Evolutionary conservation across 2,329 filamentous ascomycete species (phyloP).

Genomic region (Gaeumannomyces sp.): DNA sequence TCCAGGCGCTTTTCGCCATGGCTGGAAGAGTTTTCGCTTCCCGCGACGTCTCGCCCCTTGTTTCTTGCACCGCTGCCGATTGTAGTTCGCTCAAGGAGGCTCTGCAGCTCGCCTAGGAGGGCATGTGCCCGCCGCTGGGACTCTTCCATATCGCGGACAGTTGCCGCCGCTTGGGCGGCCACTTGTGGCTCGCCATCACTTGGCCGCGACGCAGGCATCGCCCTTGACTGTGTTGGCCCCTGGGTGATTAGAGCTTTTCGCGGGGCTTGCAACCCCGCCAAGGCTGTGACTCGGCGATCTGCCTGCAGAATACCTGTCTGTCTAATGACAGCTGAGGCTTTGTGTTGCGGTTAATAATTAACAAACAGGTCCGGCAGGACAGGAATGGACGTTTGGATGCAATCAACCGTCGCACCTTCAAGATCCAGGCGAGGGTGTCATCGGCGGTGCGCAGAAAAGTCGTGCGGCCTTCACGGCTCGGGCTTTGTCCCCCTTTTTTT

Average conservation of each 20-base stretch:
- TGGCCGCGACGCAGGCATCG: background rate
- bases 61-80: background rate
- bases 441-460: no score
- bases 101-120: background rate
- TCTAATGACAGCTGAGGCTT: no score
- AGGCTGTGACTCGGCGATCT: background rate
- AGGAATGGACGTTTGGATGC: no score
- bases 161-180: background rate
- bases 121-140: background rate
- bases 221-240: background rate
- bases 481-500: no score
- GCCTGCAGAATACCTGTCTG: no score
- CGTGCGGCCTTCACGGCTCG: no score
- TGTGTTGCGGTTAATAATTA: no score
- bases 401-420: no score
- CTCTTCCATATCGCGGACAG: background rate
- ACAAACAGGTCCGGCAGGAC: no score
- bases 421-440: no score
- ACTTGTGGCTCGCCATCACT: background rate
- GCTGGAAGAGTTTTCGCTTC: background rate
- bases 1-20: no score
- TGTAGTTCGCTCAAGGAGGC: background rate
- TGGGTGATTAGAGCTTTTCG: background rate
- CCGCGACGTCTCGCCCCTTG: background rate
- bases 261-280: background rate